Base-by-base conservation (phyloP, 805 yeast species). In the Starmerella floricola region DNA sequence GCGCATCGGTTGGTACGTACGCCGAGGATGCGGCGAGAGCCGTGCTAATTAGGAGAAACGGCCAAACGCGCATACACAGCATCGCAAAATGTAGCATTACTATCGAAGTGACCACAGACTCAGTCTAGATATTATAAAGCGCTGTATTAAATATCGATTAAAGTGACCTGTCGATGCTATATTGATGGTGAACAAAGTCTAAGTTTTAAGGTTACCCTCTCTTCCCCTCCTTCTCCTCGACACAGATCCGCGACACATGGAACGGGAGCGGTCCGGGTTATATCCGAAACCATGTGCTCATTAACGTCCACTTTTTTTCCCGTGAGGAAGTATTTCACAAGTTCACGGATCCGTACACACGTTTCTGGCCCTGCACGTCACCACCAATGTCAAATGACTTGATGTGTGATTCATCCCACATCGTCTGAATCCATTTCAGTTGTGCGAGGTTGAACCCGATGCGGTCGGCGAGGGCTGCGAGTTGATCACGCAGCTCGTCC, bases 361-460 rank as follows among this genome's bases (percentile, higher is more conserved):
- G 45, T 19, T 44, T 44, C 18, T 30, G 26, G 20, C 11, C 21
- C 2, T 19, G 21, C 8, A 6, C 13, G 3, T n/a, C 17, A 3
- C 16, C 12, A 8, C 15, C 40, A 8, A 20, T 16, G 16, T 36
- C 45, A 18, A 41, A 38, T 10, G n/a, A 31, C 15, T 37, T 31
- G 3, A 39, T 24, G 57, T 88, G 97, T 33, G 68, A 69, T 56
- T 78, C 61, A 45, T 75, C 74, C 95, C 95, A 87, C 60, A 80
- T 85, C 34, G 70, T 73, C 56, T 76, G 78, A 46, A 82, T 61
- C 53, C 74, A 81, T 52, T 72, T 74, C 59, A 91, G 66, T 3
- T 95, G 96, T 47, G 82, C 87, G 16, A 84, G 67, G 55, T 91
- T 91, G 65, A 72, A 78, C 8, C 96, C 97, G 35, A 91, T 67